Conservation (phyloP, 139 green algal genomes). For the Haematococcus sp. region DNA sequence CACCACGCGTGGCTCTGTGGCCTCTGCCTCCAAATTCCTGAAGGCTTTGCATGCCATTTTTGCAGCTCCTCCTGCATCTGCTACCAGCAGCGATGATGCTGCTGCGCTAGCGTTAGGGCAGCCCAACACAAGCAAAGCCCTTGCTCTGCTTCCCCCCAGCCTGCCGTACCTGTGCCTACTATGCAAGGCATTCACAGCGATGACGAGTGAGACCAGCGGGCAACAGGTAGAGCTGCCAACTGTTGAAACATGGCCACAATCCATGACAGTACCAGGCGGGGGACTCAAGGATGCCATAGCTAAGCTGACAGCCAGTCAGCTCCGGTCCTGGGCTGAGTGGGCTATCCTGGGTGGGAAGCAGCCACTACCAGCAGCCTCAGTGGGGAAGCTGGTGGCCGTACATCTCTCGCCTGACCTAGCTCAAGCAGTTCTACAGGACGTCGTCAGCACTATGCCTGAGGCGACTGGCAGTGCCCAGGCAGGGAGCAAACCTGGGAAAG, state of each 20-base stretch:
- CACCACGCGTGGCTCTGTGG: not conserved
- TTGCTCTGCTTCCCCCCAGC: not conserved
- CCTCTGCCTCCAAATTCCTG: constrained; percentile 1
- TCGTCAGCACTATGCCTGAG: no score
- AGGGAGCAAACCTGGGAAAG: no score
- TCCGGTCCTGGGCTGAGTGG: not conserved
- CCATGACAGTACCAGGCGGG: not conserved
- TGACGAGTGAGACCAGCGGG: no score
- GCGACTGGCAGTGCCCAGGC: no score
- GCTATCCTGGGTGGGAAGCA: not conserved
- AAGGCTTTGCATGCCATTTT: constrained; percentile 10
- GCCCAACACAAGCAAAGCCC: not conserved
- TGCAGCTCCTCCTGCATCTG: not conserved
- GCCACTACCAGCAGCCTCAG: not conserved
- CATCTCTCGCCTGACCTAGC: no score
- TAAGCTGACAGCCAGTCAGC: not conserved
- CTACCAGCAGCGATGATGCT: not conserved
- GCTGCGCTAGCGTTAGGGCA: not conserved
- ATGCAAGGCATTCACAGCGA: not conserved
- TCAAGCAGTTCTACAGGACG: no score
- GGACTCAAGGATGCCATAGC: not conserved
- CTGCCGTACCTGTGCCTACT: constrained; percentile 10
- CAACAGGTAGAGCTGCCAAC: not conserved
- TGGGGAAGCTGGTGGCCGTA: no score
- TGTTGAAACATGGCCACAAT: not conserved